These are phyloP conservation scores for Cladosporium velox DNA, from an alignment of 2,329 filamentous ascomycete species.

Conservation along the genomic window DNA sequence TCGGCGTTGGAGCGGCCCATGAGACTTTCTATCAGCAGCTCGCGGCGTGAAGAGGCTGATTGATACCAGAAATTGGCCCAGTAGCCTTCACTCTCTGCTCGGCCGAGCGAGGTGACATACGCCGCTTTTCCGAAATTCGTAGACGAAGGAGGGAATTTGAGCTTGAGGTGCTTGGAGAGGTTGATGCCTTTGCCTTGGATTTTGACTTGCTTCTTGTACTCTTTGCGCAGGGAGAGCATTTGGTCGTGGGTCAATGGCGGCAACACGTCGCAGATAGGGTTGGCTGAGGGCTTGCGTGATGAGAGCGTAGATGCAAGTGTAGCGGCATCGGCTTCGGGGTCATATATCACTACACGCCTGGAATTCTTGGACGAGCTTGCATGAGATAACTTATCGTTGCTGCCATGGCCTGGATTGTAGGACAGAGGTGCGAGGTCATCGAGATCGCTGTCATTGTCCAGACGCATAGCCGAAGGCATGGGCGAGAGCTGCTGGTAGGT, in stretches of 20 bases:
- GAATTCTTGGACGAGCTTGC: constrained; percentile 43
- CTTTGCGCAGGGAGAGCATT: constrained; percentile 77
- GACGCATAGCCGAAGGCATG: constrained; percentile 80
- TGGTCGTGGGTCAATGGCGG: constrained; percentile 84
- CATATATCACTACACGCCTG: constrained; percentile 76
- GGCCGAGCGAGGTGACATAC: constrained; percentile 84
- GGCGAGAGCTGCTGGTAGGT: constrained; percentile 94
- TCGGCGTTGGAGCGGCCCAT: constrained; percentile 91
- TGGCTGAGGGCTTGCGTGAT: constrained; percentile 66
- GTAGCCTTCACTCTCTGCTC: constrained; percentile 91
- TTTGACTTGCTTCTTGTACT: constrained; percentile 90
- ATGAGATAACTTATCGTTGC: constrained; percentile 25
- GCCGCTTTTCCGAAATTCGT: constrained; percentile 84
- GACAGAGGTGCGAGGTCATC: constrained; percentile 50
- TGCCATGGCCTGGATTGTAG: constrained; percentile 28
- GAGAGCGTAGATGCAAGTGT: constrained; percentile 74
- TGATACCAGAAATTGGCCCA: constrained; percentile 99
- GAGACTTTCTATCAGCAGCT: constrained; percentile 87
- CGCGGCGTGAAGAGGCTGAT: constrained; percentile 76
- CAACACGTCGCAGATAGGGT: constrained; percentile 77
- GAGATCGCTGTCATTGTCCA: constrained; percentile 54
- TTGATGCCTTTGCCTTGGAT: constrained; percentile 79
- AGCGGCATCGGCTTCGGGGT: constrained; percentile 76
- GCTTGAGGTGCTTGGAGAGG: constrained; percentile 80
- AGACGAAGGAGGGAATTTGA: constrained; percentile 62